Percentiles rank a stretch among this genome's conserved stretches.
Conservation (phyloP, 108 stramenopile genomes). For the Nitzschia sp. region DNA sequence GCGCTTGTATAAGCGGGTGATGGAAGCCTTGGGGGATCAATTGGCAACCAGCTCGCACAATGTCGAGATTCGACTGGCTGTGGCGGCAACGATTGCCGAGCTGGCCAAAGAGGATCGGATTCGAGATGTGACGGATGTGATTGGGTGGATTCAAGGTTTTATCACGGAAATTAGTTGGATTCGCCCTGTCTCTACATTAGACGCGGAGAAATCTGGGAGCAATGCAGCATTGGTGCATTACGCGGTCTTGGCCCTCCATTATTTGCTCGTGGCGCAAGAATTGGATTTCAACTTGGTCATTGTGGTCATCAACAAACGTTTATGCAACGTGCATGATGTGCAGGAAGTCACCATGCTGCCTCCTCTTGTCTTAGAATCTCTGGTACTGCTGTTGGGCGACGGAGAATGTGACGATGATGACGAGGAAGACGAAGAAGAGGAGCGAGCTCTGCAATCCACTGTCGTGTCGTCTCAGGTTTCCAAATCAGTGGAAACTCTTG, state of each 20-base stretch:
- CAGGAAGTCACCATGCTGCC: constrained; percentile 38
- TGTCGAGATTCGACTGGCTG: constrained; percentile 55
- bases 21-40: constrained; percentile 52
- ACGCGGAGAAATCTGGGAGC: constrained; percentile 15
- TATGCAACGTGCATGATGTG: constrained; percentile 44
- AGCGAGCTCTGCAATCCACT: background rate
- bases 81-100: constrained; percentile 64
- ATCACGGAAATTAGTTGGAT: constrained; percentile 54
- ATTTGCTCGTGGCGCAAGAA: constrained; percentile 61
- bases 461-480: constrained; percentile 38
- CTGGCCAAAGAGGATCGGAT: constrained; percentile 64
- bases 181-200: constrained; percentile 38
- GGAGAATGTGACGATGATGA: constrained; percentile 47
- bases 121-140: constrained; percentile 66
- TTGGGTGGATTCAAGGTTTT: constrained; percentile 65
- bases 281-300: constrained; percentile 75
- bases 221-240: constrained; percentile 42
- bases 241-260: constrained; percentile 53
- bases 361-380: constrained; percentile 49
- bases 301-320: constrained; percentile 63
- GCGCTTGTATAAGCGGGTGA: constrained; percentile 61
- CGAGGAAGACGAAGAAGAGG: constrained; percentile 25
- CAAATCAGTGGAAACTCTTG: constrained; percentile 50
- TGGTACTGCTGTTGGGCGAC: constrained; percentile 59
- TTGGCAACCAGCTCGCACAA: constrained; percentile 9